phyloP scores from a whole-genome alignment of 169 alveolate genomes.

The Plasmodium gallinaceum region DNA sequence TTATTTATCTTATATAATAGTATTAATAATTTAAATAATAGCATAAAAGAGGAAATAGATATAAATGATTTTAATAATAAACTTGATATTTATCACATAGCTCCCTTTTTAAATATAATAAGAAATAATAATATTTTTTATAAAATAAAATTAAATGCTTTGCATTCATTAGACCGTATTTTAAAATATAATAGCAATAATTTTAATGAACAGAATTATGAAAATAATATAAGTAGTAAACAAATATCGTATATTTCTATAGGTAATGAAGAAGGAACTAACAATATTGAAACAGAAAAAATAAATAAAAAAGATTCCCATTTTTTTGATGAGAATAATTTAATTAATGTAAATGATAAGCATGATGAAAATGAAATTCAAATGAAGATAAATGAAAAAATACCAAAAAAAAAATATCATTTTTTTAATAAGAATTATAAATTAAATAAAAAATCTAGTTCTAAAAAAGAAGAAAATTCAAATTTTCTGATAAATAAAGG shows the following conservation, averaged over 20 bases:
- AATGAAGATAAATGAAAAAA: conserved; percentile 61
- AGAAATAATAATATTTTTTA: conserved; percentile 73
- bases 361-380: conserved; percentile 15
- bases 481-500: conserved; percentile 55
- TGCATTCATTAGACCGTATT: conserved; percentile 72
- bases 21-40: conserved; percentile 61
- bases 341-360: conserved; percentile 15
- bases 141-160: conserved; percentile 58
- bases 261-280: conserved; percentile 14
- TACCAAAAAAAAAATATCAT: conserved; percentile 41
- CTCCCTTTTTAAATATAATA: conserved; percentile 76
- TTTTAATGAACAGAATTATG: conserved; percentile 30
- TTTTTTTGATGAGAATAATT: conserved; percentile 7
- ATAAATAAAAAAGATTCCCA: conserved; percentile 7
- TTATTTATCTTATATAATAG: conserved; percentile 69
- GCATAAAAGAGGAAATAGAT: conserved; percentile 37
- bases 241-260: conserved; percentile 19
- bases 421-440: conserved; percentile 57
- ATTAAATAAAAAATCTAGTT: conserved; percentile 20
- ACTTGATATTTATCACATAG: conserved; percentile 75
- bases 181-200: conserved; percentile 44
- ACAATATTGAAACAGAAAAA: background rate
- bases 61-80: conserved; percentile 51
- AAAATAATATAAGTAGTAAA: conserved; percentile 2
- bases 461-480: conserved; percentile 47